Conservation (phyloP, 208 protist species). For the Trypanosoma lewisi region DNA sequence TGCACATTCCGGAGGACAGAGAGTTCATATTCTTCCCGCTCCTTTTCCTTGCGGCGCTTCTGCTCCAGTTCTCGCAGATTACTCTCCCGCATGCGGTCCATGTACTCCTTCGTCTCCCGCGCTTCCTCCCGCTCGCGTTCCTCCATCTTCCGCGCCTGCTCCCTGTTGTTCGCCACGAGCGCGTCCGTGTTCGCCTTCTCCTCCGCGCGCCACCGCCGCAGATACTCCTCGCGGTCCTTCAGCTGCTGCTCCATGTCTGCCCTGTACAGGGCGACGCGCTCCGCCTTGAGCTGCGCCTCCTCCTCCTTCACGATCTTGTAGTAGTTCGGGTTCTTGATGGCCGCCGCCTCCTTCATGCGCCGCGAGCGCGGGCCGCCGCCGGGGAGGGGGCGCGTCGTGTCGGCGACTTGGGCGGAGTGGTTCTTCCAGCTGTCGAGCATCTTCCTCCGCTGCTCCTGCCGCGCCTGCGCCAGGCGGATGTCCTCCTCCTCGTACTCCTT, state of each 20-base stretch:
- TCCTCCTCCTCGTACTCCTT: slow-evolving; percentile 67
- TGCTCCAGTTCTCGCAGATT: slow-evolving; percentile 61
- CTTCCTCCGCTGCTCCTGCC: slow-evolving; percentile 41
- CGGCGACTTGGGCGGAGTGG: slow-evolving; percentile 14
- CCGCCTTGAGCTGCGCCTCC: slow-evolving; percentile 57
- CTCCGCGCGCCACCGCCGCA: slow-evolving; percentile 41
- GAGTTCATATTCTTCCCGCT: slow-evolving; percentile 46
- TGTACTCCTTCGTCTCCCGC: slow-evolving; percentile 57
- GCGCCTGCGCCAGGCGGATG: slow-evolving; percentile 39
- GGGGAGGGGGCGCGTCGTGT: slow-evolving; percentile 46
- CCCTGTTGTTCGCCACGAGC: slow-evolving; percentile 46
- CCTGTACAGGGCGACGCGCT: slow-evolving; percentile 61
- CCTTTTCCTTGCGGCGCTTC: slow-evolving; percentile 36
- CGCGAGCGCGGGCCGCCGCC: slow-evolving; percentile 54
- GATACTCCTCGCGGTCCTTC: slow-evolving; percentile 45
- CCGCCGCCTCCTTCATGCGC: slow-evolving; percentile 29
- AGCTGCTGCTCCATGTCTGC: slow-evolving; percentile 65
- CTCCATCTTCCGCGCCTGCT: slow-evolving; percentile 40
- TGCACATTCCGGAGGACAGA: slow-evolving; percentile 43
- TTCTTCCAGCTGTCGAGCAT: slow-evolving; percentile 52
- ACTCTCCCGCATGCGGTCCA: slow-evolving; percentile 54
- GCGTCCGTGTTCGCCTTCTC: slow-evolving; percentile 49
- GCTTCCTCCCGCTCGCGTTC: slow-evolving; percentile 39
- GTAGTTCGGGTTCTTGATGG: slow-evolving; percentile 35
- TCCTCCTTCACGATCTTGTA: slow-evolving; percentile 52